Evolutionary conservation across 352 stramenopile species (phyloP), one percentile per base, ranked within the genome.

Genomic region (Plasmopara muralis): DNA sequence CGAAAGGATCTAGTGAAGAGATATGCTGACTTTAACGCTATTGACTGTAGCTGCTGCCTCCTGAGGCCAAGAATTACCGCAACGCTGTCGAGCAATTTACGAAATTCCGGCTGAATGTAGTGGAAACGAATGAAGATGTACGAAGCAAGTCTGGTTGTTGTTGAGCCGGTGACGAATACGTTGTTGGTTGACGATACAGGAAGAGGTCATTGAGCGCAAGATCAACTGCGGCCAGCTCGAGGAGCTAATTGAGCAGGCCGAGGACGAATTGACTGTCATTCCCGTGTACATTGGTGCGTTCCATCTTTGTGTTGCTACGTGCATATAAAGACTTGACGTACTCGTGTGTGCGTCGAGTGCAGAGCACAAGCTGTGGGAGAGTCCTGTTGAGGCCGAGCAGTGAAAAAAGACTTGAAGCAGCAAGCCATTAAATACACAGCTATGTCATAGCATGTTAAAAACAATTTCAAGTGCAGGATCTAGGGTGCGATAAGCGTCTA

Each of bases 141-240:
- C 40, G 79, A 43, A n/a, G 43, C 35, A 13, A 28, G 29, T 37
- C 43, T 55, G 54, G 51, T 69, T 33, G 41, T 7, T 28, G 39
- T 35, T 12, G 13, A 29, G n/a, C 20, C 28, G 7, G 33, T 14
- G 37, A 16, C 25, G 57, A 15, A 55, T 43, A 20, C 9, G 28
- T 31, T 53, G 25, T 14, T 38, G 38, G 10, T 37, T 28, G 31
- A 5, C 33, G 10, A 33, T 56, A 30, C 39, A 94, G 75, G 84
- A 95, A 64, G 60, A 75, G 40, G 65, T 72, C 29, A 90, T 95
- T 64, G 84, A 95, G 63, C 79, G 77, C 50, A 70, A 74, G 53
- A 92, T 95, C 60, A 90, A 89, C 70, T 92, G 83, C 62, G 84
- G 84, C 10, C 84, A 94, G 60, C 66, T 95, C 35, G 84, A 95